Conservation (phyloP, 2,329 filamentous ascomycete species). For the Cryphonectria nitschkei region DNA sequence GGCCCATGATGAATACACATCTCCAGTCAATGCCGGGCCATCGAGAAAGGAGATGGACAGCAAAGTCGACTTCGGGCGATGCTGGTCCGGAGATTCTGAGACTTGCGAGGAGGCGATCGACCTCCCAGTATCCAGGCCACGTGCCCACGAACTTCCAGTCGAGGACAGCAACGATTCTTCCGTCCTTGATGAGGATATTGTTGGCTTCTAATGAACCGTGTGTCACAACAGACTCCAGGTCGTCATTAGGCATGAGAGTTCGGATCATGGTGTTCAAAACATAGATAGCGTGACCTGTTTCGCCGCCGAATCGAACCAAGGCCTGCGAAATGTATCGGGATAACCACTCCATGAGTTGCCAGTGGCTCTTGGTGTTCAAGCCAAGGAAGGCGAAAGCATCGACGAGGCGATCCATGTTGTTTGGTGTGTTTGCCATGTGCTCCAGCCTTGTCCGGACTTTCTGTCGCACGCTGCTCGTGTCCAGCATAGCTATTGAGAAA, state of each 20-base stretch:
- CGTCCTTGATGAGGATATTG: background rate
- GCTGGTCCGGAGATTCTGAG: background rate
- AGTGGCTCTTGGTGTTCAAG: background rate
- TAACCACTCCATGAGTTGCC: background rate
- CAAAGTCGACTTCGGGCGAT: background rate
- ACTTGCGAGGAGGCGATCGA: background rate
- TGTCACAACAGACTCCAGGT: background rate
- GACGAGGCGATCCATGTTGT: background rate
- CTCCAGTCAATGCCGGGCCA: background rate
- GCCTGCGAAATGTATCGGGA: background rate
- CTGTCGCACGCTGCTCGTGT: background rate
- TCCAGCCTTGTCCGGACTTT: background rate
- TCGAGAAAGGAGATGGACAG: background rate
- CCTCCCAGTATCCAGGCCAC: background rate
- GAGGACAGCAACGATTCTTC: background rate
- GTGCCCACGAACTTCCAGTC: background rate
- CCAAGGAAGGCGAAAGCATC: background rate
- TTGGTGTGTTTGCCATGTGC: background rate
- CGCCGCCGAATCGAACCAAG: background rate
- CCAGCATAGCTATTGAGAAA: background rate
- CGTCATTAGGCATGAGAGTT: background rate
- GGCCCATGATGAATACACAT: background rate
- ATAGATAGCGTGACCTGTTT: background rate
- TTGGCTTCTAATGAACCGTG: background rate
- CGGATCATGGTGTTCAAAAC: background rate